A percentile compares a stretch with the other conserved stretches of the same genome.
These are phyloP conservation scores for Cladorrhinum samala DNA, from an alignment of 495 filamentous ascomycete genomes.

Conservation along the genomic window DNA sequence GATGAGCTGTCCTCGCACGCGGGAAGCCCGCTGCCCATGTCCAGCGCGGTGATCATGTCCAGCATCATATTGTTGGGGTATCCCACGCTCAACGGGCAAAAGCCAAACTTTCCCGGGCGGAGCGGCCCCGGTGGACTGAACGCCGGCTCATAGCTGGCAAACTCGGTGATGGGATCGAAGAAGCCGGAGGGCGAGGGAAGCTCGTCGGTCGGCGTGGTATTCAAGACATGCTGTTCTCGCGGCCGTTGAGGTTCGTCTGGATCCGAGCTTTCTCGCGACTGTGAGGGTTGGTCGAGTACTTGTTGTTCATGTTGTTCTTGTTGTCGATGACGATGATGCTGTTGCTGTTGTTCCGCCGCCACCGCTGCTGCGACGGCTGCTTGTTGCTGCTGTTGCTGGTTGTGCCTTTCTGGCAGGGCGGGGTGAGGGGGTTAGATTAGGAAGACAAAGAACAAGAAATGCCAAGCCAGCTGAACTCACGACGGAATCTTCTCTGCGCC, in stretches of 20 bases:
- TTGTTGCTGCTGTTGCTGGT: constrained; percentile 1
- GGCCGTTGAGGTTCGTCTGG: too few relatives aligned
- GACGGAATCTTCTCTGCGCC: constrained; percentile 18
- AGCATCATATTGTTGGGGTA: not conserved
- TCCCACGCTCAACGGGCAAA: too few relatives aligned
- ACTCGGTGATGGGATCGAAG: too few relatives aligned
- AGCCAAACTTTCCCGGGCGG: too few relatives aligned
- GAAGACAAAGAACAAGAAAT: too few relatives aligned
- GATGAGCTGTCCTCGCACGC: not conserved
- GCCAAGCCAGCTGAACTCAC: constrained; percentile 13
- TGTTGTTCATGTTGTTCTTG: not conserved
- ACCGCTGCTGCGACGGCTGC: not conserved
- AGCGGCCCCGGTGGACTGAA: too few relatives aligned
- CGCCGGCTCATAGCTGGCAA: too few relatives aligned
- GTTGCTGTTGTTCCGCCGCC: not conserved
- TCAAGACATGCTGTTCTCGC: too few relatives aligned
- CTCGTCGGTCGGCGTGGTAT: too few relatives aligned
- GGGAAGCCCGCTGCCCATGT: not conserved
- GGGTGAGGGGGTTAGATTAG: not conserved
- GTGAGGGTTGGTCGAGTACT: not conserved
- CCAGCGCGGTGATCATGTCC: not conserved
- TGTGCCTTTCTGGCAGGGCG: not conserved
- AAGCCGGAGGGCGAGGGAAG: too few relatives aligned
- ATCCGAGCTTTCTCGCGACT: not conserved
- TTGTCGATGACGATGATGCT: not conserved